Evolutionary conservation across 2,329 filamentous ascomycete species (phyloP), one percentile per base, ranked within the genome.

Genomic region (Botryotinia globosa): DNA sequence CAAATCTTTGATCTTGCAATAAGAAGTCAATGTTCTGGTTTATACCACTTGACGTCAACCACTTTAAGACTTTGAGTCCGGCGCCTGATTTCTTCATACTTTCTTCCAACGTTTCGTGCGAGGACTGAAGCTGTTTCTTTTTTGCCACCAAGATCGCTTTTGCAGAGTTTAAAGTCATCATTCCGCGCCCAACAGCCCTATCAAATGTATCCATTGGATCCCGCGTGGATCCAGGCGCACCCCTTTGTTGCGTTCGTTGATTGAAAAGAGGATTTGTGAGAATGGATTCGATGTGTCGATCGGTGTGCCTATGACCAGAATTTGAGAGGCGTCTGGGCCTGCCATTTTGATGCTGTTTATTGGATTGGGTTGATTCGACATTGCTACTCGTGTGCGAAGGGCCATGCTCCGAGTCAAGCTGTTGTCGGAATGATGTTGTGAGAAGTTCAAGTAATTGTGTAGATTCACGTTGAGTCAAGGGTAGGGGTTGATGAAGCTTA

Each of bases 371-470:
- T 72, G 73, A 8, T 44, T 44, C 25, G 32, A 39, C 25, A 42
- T 68, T 56, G 25, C n/a, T 44, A 63, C 18, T 29, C 85, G 86
- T 45, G 22, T 63, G 34, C 45, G 62, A 64, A n/a, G 73, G 73
- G 5, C 65, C 73, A 81, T 90, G 86, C 73, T 87, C 85, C 70
- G 83, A 84, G 77, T 91, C 89, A 59, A 92, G 85, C 73, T 91
- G 88, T 67, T 85, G 83, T 76, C 88, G 85, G 80, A 92, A 92
- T 20, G 89, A 91, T 58, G 84, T 85, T 34, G 88, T 90, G 75
- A 92, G 85, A 32, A 89, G 83, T 70, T 83, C 85, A 58, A 91
- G 84, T 12, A 92, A 83, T 76, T 88, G 85, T 74, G 87, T 83
- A 25, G 87, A 89, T 77, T 91, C 87, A 73, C 85, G 85, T 7